A percentile compares a stretch with the other conserved stretches of the same genome.
Conservation (phyloP, 331 rosid genomes). For the Pyrus hybrid region DNA sequence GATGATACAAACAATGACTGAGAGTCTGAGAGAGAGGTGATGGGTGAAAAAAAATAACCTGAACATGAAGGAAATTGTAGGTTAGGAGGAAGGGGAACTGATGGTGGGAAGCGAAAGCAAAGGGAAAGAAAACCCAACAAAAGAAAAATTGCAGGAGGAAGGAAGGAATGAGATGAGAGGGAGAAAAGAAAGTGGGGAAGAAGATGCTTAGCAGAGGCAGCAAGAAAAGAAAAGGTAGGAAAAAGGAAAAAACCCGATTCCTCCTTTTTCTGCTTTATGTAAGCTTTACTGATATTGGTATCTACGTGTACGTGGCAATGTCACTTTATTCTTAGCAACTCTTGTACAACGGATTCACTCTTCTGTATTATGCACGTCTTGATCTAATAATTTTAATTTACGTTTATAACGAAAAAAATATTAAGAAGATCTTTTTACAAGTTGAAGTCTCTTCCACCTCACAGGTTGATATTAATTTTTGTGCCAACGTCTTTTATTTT, state of each 20-base stretch:
- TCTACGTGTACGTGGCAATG: conserved; percentile 16
- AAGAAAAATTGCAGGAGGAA: conserved; percentile 12
- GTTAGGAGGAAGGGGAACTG: conserved; percentile 23
- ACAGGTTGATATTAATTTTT: too few relatives aligned
- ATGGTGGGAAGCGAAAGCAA: conserved; percentile 11
- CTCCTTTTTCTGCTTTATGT: conserved; percentile 52
- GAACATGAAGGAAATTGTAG: conserved; percentile 29
- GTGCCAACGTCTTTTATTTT: neutral
- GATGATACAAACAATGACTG: conserved; percentile 21
- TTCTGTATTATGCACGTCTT: too few relatives aligned
- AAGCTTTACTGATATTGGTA: conserved; percentile 33
- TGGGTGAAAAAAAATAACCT: conserved; percentile 6
- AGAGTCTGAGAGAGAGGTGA: conserved; percentile 7
- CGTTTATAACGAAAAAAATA: neutral
- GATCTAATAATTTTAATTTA: too few relatives aligned
- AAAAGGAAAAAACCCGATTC: conserved; percentile 29
- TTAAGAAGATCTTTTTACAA: too few relatives aligned
- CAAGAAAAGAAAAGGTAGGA: conserved; percentile 52
- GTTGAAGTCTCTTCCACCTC: too few relatives aligned
- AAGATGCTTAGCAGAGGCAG: conserved; percentile 80
- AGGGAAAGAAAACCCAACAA: neutral
- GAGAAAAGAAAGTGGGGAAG: conserved; percentile 33
- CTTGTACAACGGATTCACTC: neutral
- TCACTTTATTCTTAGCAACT: conserved; percentile 22
- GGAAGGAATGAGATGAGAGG: conserved; percentile 17